Base-by-base conservation (phyloP, 208 protist genomes). In the Leishmania mexicana region DNA sequence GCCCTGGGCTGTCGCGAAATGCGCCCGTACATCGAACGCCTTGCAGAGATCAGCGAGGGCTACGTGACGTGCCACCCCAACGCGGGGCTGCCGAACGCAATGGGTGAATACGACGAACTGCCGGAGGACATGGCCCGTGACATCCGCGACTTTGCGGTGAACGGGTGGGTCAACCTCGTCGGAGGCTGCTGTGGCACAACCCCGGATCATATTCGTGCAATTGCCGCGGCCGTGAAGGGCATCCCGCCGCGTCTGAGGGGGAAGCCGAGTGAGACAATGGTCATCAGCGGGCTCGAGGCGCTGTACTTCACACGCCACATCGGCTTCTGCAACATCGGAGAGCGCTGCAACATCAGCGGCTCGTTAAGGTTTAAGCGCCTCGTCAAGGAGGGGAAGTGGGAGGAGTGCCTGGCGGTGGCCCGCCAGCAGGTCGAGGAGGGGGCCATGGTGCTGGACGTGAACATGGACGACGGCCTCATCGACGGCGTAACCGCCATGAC, bases 391-490 rank as follows among this genome's bases (percentile, higher is more conserved):
- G 87, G 93, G 53, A 94, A 99, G 81, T 99, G 92, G 83, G 96
- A 98, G 73, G 89, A 91, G 45, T 91, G 87, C 53, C 87, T 96
- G 8, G 81, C 84, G 21, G 85, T 95, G 51, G 92, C 92, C 42
- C 83, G 87, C 78, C 84, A 88, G 84, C 96, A 99, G 88, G 96
- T 99, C 3, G 94, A 99, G 77, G 89, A 95, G n/a, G 98, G 98
- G 58, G 98, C 98, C 11, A 98, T 99, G 91, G 89, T 99, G 17
- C 82, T 99, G 51, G 99, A 99, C 88, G 92, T 99, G 70, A 99
- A 99, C 90, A 94, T 99, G 84, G 99, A 99, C 84, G 99, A 99
- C 76, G 98, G 98, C 74, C 90, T 99, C 86, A 86, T 99, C 77
- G 98, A 99, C 83, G 89, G 92, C 79, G 89, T 95, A 10, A 79